Evolutionary conservation across 257 asterid species (phyloP), one percentile per base, ranked within the genome.

Genomic region (Penstemon barbatus): DNA sequence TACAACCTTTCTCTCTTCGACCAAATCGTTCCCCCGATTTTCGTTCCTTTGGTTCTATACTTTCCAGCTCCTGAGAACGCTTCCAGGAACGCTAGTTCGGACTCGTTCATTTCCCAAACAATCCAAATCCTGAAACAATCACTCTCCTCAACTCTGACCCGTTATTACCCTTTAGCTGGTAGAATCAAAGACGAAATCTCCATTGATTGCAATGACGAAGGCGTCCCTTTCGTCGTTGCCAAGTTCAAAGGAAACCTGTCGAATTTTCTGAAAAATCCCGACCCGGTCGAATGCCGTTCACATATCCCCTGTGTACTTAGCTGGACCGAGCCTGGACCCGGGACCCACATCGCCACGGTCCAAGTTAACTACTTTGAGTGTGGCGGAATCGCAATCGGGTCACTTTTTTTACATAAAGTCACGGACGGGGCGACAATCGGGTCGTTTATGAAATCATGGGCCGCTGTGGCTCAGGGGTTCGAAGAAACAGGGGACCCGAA

Each of bases 81-180:
- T 0, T 3, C 43, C 10, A 54, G 8, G 2, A 9, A 13, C 6
- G 11, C 50, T 8, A 25, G 33, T 25, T 25, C 33, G 33, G 68
- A 56, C 5, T 7, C 40, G 3, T 59, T 40, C 64, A 65, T 53
- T 61, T 75, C 79, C 3, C 13, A n/a, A 1, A 72, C 68, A 5
- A 55, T 75, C 0, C 77, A 68, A 5, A 25, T 33, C 50, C 79
- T 83, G 33, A 79, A 79, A 44, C 69, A 63, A 1, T 81, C 89
- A 0, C 86, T 84, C 8, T 78, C 89, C 2, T 6, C 38, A 4
- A 74, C 81, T 2, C 71, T 84, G 5, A 64, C 83, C 0, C 79
- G 40, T 33, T 84, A 67, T 51, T 81, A 81, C 46, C 86, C 89
- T 36, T 70, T 84, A 0, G 89, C 86, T 0, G 89, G 89, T 1